phyloP scores from a whole-genome alignment of 1,139 yeast genomes.

The Lodderomyces parapsilosis region DNA sequence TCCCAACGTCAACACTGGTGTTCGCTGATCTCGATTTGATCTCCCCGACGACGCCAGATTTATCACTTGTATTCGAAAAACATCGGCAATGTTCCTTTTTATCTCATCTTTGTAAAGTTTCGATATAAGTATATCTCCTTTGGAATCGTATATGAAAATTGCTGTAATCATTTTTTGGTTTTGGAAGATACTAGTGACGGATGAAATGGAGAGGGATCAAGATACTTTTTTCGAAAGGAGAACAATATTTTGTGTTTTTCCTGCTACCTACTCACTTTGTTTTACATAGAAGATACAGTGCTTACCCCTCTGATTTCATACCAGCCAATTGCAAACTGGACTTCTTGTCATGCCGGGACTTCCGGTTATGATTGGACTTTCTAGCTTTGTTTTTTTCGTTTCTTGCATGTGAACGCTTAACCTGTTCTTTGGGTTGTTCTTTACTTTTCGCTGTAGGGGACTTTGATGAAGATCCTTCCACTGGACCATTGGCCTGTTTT shows the following conservation, averaged over 20 bases:
- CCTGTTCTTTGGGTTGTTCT: constrained; percentile 9
- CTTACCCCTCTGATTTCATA: constrained; percentile 2
- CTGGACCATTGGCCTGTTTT: not conserved
- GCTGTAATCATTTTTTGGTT: constrained; percentile 72
- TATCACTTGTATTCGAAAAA: constrained; percentile 87
- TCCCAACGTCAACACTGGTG: constrained; percentile 88
- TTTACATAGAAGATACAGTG: no score
- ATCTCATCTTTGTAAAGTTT: constrained; percentile 71
- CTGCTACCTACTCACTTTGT: no score
- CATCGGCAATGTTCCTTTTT: constrained; percentile 71
- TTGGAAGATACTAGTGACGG: not conserved
- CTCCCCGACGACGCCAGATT: constrained; percentile 31
- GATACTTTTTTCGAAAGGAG: constrained; percentile 2
- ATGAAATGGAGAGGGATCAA: not conserved
- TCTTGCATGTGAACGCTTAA: constrained; percentile 27
- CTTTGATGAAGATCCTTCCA: not conserved
- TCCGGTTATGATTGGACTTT: constrained; percentile 64
- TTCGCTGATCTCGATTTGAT: constrained; percentile 42
- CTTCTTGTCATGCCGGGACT: constrained; percentile 59
- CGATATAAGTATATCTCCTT: constrained; percentile 85
- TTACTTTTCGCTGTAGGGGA: not conserved
- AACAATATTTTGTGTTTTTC: no score
- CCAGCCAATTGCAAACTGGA: constrained; percentile 58
- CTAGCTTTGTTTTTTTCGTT: constrained; percentile 59
- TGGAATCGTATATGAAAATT: constrained; percentile 68